A percentile compares a stretch with the other conserved stretches of the same genome.
phyloP scores from a whole-genome alignment of 768 basidiomycete species.

The Mycena alexandri region DNA sequence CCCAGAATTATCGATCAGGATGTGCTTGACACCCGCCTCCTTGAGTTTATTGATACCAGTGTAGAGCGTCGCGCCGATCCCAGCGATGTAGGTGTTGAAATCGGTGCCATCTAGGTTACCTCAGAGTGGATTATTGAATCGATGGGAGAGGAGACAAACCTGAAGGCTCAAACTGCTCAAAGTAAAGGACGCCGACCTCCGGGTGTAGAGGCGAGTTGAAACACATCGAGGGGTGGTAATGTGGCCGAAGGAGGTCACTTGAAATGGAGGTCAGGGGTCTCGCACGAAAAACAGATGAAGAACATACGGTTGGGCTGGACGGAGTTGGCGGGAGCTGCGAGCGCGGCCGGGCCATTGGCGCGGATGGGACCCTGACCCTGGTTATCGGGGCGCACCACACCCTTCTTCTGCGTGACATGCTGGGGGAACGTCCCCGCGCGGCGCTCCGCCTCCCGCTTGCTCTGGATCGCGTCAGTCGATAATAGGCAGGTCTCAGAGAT shows the following conservation, averaged over 20 bases:
- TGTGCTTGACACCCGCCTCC: slow-evolving; percentile 7
- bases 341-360: no score
- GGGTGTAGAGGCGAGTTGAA: slow-evolving; percentile 16
- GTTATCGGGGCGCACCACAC: not conserved
- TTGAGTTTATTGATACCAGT: slow-evolving; percentile 4
- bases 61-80: not conserved
- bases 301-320: not conserved
- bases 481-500: not conserved
- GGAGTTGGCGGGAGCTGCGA: not conserved
- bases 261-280: not conserved
- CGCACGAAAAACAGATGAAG: not conserved
- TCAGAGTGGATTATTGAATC: no score
- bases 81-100: not conserved
- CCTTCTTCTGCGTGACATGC: not conserved
- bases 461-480: not conserved
- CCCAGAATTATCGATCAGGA: slow-evolving; percentile 15
- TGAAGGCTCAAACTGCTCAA: slow-evolving; percentile 7
- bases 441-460: not conserved
- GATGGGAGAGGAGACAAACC: not conserved
- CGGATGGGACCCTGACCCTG: not conserved
- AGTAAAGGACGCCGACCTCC: slow-evolving; percentile 8
- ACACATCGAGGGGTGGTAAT: slow-evolving; percentile 13
- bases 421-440: not conserved
- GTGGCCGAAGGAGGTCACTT: slow-evolving; percentile 19
- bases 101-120: not conserved